phyloP scores from a whole-genome alignment of 2,329 filamentous ascomycete species.

The Colletotrichum eremochloae region DNA sequence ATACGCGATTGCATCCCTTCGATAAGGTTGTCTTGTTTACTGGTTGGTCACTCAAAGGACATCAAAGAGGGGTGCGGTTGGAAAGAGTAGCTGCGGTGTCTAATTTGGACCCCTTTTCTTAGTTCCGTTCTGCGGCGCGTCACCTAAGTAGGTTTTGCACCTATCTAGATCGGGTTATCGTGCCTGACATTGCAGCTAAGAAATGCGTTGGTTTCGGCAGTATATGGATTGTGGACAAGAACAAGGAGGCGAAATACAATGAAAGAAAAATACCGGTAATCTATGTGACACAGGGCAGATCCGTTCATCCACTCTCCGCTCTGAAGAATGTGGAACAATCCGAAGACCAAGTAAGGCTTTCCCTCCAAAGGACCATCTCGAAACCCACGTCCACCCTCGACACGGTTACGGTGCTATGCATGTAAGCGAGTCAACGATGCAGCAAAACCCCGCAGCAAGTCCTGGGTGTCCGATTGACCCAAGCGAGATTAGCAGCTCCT shows the following conservation, averaged over 20 bases:
- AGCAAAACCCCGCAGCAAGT: background rate
- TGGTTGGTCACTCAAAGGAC: conserved; percentile 2
- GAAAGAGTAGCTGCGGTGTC: background rate
- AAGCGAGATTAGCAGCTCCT: conserved; percentile 38
- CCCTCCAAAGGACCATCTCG: background rate
- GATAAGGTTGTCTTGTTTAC: conserved; percentile 38
- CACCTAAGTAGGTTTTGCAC: background rate
- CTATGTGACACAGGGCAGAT: background rate
- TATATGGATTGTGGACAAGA: background rate
- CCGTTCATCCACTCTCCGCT: background rate
- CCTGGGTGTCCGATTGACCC: background rate
- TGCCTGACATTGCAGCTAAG: background rate
- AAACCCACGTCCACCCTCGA: background rate
- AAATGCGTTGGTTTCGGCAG: background rate
- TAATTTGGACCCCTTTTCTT: background rate
- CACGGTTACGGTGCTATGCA: background rate
- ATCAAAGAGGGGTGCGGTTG: background rate
- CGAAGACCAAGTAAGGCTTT: background rate
- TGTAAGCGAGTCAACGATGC: background rate
- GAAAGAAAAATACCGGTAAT: background rate
- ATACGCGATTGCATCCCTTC: background rate
- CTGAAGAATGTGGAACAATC: background rate
- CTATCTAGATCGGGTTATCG: no score
- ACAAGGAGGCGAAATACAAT: background rate
- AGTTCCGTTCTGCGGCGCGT: background rate